A percentile compares a stretch with the other conserved stretches of the same genome.
Evolutionary conservation across 257 asterid genomes (phyloP).

Genomic region (Leptodermis oblonga): DNA sequence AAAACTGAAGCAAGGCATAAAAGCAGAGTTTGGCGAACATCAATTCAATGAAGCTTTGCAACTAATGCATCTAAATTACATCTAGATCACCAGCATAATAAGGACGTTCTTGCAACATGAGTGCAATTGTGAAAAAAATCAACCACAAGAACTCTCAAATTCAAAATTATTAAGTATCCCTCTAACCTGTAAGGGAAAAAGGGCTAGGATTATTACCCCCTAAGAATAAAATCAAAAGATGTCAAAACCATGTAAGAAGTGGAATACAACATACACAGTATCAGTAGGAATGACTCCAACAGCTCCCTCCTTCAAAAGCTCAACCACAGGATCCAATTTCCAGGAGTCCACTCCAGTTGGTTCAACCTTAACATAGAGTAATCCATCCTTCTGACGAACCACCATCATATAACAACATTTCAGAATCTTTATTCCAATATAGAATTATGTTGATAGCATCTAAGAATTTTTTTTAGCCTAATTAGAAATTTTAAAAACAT

Average conservation of each 20-base stretch:
- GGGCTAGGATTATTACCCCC: no score
- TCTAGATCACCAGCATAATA: not conserved
- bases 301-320: conserved; percentile 80
- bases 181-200: no score
- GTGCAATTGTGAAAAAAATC: no score
- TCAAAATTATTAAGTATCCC: no score
- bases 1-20: no score
- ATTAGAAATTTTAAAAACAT: no score
- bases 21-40: no score
- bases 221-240: not conserved
- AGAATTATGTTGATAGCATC: no score
- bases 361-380: conserved; percentile 72
- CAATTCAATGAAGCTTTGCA: not conserved
- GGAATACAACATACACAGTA: conserved; percentile 56
- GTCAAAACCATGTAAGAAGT: not conserved
- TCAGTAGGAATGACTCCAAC: conserved; percentile 98
- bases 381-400: conserved; percentile 47
- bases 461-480: no score
- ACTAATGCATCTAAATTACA: not conserved
- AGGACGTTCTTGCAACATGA: not conserved
- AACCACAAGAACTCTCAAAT: not conserved
- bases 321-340: conserved; percentile 78
- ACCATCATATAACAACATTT: not conserved
- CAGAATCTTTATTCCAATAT: not conserved
- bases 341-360: conserved; percentile 75